Conservation (phyloP, 192 early-diverging fungal genomes). For the Jimgerdemannia lactiflua region DNA sequence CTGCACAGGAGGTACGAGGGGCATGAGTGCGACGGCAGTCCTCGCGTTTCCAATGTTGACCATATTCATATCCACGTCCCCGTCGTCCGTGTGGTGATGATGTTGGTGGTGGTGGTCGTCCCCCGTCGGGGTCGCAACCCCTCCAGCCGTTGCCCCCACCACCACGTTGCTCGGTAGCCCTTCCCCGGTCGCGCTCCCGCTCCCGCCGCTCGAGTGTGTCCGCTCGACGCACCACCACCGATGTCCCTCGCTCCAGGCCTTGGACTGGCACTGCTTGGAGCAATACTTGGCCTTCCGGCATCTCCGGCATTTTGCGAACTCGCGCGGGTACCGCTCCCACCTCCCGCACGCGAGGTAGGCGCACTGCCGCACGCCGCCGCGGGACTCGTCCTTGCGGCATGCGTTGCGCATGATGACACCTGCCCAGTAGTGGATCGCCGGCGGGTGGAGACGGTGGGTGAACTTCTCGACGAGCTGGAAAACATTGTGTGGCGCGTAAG, state of each 20-base stretch:
- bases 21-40: too few species aligned
- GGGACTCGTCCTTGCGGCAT: conserved; percentile 72
- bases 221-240: conserved; percentile 77
- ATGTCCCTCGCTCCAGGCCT: conserved; percentile 78
- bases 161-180: too few species aligned
- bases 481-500: conserved; percentile 52
- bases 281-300: conserved; percentile 91
- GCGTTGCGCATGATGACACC: conserved; percentile 79
- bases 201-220: conserved; percentile 22
- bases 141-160: too few species aligned
- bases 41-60: too few species aligned
- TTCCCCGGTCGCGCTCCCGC: neutral
- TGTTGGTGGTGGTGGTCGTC: too few species aligned
- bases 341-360: conserved; percentile 76
- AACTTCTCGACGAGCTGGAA: conserved; percentile 78
- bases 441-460: conserved; percentile 61
- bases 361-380: conserved; percentile 72
- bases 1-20: too few species aligned
- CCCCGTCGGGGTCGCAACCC: too few species aligned
- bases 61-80: too few species aligned
- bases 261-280: conserved; percentile 70
- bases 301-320: conserved; percentile 85
- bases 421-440: conserved; percentile 71
- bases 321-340: conserved; percentile 68
- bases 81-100: too few species aligned